Percentiles rank a stretch among this genome's conserved stretches.
Conservation (phyloP, 129 eudicot species). For the Flaveria linearis region DNA sequence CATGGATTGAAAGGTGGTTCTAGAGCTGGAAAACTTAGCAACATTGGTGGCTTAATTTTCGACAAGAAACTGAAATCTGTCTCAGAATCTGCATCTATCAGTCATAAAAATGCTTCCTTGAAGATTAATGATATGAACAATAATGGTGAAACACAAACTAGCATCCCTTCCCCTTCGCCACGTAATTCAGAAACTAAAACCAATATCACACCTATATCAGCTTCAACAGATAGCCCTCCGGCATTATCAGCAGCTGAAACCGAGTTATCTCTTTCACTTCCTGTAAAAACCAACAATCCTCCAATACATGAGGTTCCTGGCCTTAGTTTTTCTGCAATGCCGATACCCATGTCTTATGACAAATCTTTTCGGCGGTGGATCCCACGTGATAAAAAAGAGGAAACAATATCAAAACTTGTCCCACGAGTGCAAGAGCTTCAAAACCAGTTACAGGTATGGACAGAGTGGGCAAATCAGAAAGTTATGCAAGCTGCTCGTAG, state of each 20-base stretch:
- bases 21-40: conserved; percentile 63
- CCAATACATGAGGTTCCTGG: conserved; percentile 43
- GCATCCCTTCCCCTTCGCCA: too few species aligned
- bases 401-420: conserved; percentile 59
- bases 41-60: conserved; percentile 60
- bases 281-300: conserved; percentile 43
- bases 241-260: conserved; percentile 65
- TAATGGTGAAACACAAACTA: conserved; percentile 15
- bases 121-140: conserved; percentile 43
- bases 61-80: conserved; percentile 72
- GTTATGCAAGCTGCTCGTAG: conserved; percentile 93
- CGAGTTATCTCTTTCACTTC: conserved; percentile 76
- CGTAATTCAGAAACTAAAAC: too few species aligned
- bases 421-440: conserved; percentile 60
- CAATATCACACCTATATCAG: conserved; percentile 23
- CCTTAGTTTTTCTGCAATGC: conserved; percentile 38
- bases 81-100: conserved; percentile 53
- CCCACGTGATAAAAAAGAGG: conserved; percentile 66
- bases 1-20: conserved; percentile 69
- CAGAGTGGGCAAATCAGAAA: conserved; percentile 92
- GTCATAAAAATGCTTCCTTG: conserved; percentile 50
- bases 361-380: conserved; percentile 45
- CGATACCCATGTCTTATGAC: conserved; percentile 26
- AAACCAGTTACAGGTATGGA: conserved; percentile 80
- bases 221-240: conserved; percentile 34